Evolutionary conservation across 768 basidiomycete species (phyloP).

Genomic region (Mycena vulgaris): DNA sequence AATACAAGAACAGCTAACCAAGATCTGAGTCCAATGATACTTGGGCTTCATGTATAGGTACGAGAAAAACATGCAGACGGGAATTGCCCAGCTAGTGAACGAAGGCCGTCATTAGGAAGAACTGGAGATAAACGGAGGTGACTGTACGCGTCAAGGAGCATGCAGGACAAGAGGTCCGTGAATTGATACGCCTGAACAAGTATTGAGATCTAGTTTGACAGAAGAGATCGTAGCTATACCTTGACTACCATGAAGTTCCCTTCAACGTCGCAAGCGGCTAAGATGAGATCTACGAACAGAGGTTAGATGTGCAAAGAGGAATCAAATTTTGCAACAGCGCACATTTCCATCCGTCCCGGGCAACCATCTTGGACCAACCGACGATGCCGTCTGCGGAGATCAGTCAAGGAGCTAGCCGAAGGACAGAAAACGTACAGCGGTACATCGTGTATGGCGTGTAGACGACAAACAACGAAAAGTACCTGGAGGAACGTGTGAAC

Average conservation of each 20-base stretch:
- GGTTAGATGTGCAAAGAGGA: constrained; percentile 5
- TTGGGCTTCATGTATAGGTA: constrained; percentile 86
- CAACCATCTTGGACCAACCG: constrained; percentile 85
- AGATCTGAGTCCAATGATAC: constrained; percentile 88
- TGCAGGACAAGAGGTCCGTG: constrained; percentile 89
- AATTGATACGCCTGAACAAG: constrained; percentile 80
- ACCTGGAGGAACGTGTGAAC: constrained; percentile 59
- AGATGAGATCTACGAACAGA: constrained; percentile 72
- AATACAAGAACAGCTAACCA: constrained; percentile 61
- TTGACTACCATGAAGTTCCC: constrained; percentile 91
- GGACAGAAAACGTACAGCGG: constrained; percentile 69
- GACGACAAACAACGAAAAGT: constrained; percentile 79
- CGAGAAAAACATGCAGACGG: constrained; percentile 86
- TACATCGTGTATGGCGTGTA: constrained; percentile 95
- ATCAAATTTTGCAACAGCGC: constrained; percentile 40
- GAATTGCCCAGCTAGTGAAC: constrained; percentile 84
- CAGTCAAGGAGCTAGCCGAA: not conserved
- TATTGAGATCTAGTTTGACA: constrained; percentile 10
- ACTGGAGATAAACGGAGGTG: not conserved
- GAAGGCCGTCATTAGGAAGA: not conserved
- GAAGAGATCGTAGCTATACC: constrained; percentile 48
- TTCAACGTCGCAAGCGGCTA: constrained; percentile 88
- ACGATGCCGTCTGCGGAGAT: constrained; percentile 77
- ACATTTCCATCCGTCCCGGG: constrained; percentile 92
- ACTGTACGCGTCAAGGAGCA: constrained; percentile 89